Evolutionary conservation across 202 grass and related monocot species (phyloP).

Genomic region (Setaria viridis): DNA sequence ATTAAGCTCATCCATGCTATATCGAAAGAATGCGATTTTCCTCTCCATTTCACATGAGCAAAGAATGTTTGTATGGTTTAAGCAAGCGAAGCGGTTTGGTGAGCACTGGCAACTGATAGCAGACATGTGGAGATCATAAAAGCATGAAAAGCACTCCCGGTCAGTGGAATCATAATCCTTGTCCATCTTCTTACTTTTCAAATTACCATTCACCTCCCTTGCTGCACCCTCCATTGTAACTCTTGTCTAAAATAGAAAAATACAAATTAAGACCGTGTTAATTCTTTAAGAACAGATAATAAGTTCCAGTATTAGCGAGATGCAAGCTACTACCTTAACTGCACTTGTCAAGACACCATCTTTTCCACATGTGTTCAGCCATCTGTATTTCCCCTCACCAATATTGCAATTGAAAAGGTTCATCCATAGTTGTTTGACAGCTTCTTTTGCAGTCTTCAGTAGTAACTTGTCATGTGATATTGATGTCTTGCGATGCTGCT

Average conservation of each 20-base stretch:
- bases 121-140: conserved; percentile 92
- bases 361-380: conserved; percentile 73
- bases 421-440: conserved; percentile 66
- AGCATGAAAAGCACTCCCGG: conserved; percentile 87
- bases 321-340: conserved; percentile 61
- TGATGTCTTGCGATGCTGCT: conserved; percentile 89
- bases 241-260: conserved; percentile 61
- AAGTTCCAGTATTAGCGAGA: conserved; percentile 26
- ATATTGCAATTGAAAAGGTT: conserved; percentile 36
- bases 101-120: conserved; percentile 81
- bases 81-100: conserved; percentile 74
- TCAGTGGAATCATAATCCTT: conserved; percentile 69
- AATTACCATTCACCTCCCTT: conserved; percentile 37
- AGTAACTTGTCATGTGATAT: conserved; percentile 94
- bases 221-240: conserved; percentile 70
- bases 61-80: conserved; percentile 71
- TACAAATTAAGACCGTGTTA: conserved; percentile 23
- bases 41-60: conserved; percentile 78
- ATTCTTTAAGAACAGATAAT: conserved; percentile 37
- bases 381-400: conserved; percentile 39
- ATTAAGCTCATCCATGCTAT: conserved; percentile 72
- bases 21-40: conserved; percentile 55
- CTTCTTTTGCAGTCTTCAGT: conserved; percentile 62
- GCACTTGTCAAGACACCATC: conserved; percentile 70
- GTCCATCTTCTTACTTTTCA: conserved; percentile 66